Conservation (phyloP, 169 alveolate species). For the Plasmodium billcollinsi region DNA sequence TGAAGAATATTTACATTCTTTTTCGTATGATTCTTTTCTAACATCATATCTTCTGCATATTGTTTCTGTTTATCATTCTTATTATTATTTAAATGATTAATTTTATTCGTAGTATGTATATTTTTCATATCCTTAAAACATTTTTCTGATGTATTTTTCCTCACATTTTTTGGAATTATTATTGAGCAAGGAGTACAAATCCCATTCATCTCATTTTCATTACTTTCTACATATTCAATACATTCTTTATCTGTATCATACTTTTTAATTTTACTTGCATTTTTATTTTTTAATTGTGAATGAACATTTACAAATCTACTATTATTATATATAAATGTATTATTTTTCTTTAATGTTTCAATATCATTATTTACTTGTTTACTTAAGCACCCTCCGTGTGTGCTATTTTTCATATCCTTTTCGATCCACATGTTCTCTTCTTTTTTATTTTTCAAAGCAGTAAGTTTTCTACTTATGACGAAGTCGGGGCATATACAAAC, state of each 20-base stretch:
- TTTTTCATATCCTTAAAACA: neutral
- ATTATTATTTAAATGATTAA: neutral
- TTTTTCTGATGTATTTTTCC: neutral
- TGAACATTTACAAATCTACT: constrained; percentile 8
- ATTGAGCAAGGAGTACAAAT: neutral
- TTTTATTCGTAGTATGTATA: neutral
- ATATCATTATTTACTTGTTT: constrained; percentile 57
- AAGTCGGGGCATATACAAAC: neutral
- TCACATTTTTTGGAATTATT: neutral
- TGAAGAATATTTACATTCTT: neutral
- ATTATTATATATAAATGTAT: constrained; percentile 12
- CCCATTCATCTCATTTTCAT: neutral
- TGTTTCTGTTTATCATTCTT: neutral
- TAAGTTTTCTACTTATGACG: neutral
- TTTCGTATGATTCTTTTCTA: neutral
- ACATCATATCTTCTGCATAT: neutral
- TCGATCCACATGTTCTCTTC: constrained; percentile 50
- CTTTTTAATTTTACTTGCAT: neutral
- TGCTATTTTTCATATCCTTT: constrained; percentile 26
- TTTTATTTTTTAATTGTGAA: constrained; percentile 19
- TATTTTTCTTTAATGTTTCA: constrained; percentile 52
- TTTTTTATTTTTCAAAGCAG: constrained; percentile 1
- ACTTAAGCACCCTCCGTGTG: constrained; percentile 56
- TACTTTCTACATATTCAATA: neutral
- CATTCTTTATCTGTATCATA: neutral